Base-by-base conservation (phyloP, 371 early-diverging fungal species). In the Capillidium heterosporum region DNA sequence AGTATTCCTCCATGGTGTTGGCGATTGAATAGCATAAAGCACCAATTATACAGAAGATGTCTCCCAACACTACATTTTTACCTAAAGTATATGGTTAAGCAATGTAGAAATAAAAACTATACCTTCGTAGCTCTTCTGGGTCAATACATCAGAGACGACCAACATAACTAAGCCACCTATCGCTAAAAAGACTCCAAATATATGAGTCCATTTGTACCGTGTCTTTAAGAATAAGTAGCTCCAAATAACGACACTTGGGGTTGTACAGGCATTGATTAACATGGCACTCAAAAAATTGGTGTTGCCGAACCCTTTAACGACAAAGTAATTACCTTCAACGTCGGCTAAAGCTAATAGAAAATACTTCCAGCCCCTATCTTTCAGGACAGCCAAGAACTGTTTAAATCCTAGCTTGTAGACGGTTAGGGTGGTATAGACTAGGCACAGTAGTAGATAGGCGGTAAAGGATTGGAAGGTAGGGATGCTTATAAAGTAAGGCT, bases 291-390 rank as follows among this genome's bases (percentile, higher is more conserved):
- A 65, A 31, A 83, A 62, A 26, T 78, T 78, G 15, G 87, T 86
- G 60, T 84, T 82, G 51, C 65, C 67, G 61, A 73, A 86, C 7
- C 83, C 79, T 65, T 83, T 84, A 57, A 85, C 80, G 2, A 81
- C 73, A 64, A 86, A 76, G 60, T 78, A 86, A 57, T 86, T 86
- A 63, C 77, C 87, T 61, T 86, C 84, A 5, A 86, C 83, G 61
- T 86, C 87, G 19, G 78, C 72, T 17, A 78, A 56, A 0, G 79
- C 81, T 57, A 50, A n/a, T 13, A 27, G 28, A 27, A 48, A 29
- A 32, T 17, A 41, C 35, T 19, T 15, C 15, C 28, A 67, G 23
- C 73, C 74, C 24, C 80, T 69, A 32, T 67, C 68, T 54, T 70
- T 65, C 42, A 82, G 63, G 54, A 74, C 74, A 1, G 62, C 54